Percentiles rank a stretch among this genome's conserved stretches.
Conservation (phyloP, 2,329 filamentous ascomycete genomes). For the Chalara sp. region DNA sequence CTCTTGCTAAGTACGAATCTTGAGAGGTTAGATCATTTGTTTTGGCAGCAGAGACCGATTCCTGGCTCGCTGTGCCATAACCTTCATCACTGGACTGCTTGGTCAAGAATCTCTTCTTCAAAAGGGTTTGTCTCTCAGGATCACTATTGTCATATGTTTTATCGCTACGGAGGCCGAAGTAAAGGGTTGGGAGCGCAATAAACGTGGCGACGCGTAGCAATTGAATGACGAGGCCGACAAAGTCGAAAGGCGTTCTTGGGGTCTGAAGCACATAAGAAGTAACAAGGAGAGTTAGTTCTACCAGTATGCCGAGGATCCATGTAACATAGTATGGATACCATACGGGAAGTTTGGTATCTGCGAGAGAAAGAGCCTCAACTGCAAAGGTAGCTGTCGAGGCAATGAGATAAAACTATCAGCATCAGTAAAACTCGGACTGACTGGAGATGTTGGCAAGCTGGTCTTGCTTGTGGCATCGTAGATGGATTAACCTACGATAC, state of each 20-base stretch:
- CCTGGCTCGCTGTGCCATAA: slow-evolving; percentile 19
- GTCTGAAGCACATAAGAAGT: slow-evolving; percentile 25
- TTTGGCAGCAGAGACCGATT: slow-evolving; percentile 13
- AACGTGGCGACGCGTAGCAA: slow-evolving; percentile 24
- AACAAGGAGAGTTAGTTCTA: slow-evolving; percentile 43
- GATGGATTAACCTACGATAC: background rate
- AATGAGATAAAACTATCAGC: slow-evolving; percentile 44
- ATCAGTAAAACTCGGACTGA: slow-evolving; percentile 4
- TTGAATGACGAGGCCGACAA: slow-evolving; percentile 18
- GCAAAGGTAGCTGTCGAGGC: slow-evolving; percentile 59
- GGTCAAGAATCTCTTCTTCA: slow-evolving; percentile 36
- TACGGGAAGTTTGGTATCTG: slow-evolving; percentile 41
- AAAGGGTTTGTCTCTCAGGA: slow-evolving; percentile 51
- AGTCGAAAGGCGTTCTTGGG: slow-evolving; percentile 18
- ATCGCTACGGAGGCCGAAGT: slow-evolving; percentile 21
- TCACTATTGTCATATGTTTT: slow-evolving; percentile 34
- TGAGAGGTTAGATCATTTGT: slow-evolving; percentile 35
- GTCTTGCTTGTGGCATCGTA: background rate
- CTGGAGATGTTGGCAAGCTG: background rate
- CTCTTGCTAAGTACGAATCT: slow-evolving; percentile 45
- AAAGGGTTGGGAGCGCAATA: slow-evolving; percentile 29
- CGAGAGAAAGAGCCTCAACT: slow-evolving; percentile 48
- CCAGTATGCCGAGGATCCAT: slow-evolving; percentile 50
- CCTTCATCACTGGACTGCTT: slow-evolving; percentile 20
- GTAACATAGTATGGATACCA: slow-evolving; percentile 60